Evolutionary conservation across 208 protist species (phyloP).

Genomic region (Porcisia hertigi): DNA sequence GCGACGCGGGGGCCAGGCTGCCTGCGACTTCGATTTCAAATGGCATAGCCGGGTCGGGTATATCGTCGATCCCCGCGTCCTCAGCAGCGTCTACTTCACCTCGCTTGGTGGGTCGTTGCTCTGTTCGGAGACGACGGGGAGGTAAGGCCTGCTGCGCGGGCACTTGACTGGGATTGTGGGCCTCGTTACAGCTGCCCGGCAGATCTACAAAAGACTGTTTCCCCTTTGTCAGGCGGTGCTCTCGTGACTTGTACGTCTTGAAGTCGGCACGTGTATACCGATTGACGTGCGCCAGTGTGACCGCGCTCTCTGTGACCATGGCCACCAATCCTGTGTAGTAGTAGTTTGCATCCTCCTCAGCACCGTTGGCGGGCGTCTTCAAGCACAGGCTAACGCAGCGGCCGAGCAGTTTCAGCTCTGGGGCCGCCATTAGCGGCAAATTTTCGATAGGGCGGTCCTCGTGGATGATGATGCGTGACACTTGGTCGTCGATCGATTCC

Average conservation of each 20-base stretch:
- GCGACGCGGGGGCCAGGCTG: conserved; percentile 8
- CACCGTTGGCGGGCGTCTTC: conserved; percentile 30
- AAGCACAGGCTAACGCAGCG: conserved; percentile 59
- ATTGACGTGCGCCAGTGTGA: conserved; percentile 60
- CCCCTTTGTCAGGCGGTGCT: background rate
- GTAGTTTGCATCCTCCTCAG: conserved; percentile 28
- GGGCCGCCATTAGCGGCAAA: conserved; percentile 47
- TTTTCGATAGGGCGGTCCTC: conserved; percentile 54
- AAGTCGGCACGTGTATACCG: conserved; percentile 68
- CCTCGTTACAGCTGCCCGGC: too few relatives aligned
- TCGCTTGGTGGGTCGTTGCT: background rate
- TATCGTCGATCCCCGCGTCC: background rate
- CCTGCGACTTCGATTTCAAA: conserved; percentile 1
- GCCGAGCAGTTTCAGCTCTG: conserved; percentile 76
- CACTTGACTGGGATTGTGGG: too few relatives aligned
- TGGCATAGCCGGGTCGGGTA: background rate
- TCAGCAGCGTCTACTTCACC: background rate
- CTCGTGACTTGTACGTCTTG: conserved; percentile 19
- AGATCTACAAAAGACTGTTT: background rate
- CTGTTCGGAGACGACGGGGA: background rate
- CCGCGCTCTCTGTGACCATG: conserved; percentile 61
- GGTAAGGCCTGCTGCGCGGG: background rate
- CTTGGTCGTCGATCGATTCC: conserved; percentile 29
- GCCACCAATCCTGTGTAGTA: conserved; percentile 68
- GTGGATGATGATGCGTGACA: conserved; percentile 45